A percentile compares a stretch with the other conserved stretches of the same genome.
phyloP scores from a whole-genome alignment of 148 eudicot species.

The Diospyros lotus region DNA sequence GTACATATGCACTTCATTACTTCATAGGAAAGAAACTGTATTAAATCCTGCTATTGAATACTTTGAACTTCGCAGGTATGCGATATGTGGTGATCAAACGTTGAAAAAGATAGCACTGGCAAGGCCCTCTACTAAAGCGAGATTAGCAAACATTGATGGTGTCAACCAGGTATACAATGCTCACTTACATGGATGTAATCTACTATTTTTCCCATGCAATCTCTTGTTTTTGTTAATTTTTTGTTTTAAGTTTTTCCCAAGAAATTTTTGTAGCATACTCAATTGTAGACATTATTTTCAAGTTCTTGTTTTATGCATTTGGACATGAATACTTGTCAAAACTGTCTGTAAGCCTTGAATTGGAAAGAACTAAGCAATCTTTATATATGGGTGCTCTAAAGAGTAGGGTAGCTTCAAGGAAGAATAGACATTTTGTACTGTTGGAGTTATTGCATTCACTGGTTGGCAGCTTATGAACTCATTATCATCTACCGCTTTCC shows the following conservation, averaged over 20 bases:
- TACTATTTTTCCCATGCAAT: neutral
- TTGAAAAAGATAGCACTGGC: slow-evolving; percentile 56
- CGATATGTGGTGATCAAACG: slow-evolving; percentile 80
- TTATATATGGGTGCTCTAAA: too few species aligned
- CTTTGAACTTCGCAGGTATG: slow-evolving; percentile 57
- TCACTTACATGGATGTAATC: neutral
- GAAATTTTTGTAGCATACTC: slow-evolving; percentile 6
- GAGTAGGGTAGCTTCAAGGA: neutral
- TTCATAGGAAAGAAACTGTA: slow-evolving; percentile 3
- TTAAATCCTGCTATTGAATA: slow-evolving; percentile 8
- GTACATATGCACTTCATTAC: neutral
- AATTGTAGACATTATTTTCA: neutral
- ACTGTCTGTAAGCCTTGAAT: too few species aligned
- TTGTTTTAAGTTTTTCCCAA: neutral
- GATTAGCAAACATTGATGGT: slow-evolving; percentile 86
- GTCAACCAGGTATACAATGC: slow-evolving; percentile 65
- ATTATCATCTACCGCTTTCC: neutral
- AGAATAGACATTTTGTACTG: neutral
- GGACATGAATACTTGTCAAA: neutral
- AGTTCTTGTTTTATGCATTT: neutral
- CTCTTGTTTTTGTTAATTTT: neutral
- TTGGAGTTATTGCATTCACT: neutral
- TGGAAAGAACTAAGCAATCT: too few species aligned
- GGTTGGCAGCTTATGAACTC: neutral
- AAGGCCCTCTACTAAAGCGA: slow-evolving; percentile 81